Evolutionary conservation across 2,329 filamentous ascomycete species (phyloP).

Genomic region (Pyrenochaeta sp.): DNA sequence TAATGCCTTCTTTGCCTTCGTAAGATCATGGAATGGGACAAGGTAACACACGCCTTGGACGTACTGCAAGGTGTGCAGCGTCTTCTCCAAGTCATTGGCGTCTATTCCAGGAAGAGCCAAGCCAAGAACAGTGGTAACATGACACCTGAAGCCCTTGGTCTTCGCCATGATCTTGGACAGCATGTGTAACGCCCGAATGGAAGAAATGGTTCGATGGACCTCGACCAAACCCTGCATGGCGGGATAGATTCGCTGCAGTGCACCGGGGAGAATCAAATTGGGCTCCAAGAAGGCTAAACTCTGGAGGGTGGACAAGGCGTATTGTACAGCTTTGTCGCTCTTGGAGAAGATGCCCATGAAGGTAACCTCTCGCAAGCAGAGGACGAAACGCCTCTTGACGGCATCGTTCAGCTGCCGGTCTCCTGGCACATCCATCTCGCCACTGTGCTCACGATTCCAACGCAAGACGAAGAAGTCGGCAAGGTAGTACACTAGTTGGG

Average conservation of each 20-base stretch:
- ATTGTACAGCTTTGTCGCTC: constrained; percentile 88
- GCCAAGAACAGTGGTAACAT: constrained; percentile 92
- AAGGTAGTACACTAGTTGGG: constrained; percentile 90
- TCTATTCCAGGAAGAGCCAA: constrained; percentile 94
- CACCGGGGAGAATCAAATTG: constrained; percentile 87
- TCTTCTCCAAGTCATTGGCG: constrained; percentile 97
- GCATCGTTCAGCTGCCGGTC: constrained; percentile 80
- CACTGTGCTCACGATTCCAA: constrained; percentile 94
- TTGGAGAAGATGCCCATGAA: constrained; percentile 99
- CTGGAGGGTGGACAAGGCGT: constrained; percentile 89
- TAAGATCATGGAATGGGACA: constrained; percentile 87
- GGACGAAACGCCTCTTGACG: constrained; percentile 88
- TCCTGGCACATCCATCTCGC: constrained; percentile 84
- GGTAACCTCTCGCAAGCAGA: constrained; percentile 87
- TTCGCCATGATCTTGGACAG: constrained; percentile 89
- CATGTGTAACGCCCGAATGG: constrained; percentile 88
- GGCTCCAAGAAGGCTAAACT: constrained; percentile 90
- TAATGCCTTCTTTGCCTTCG: constrained; percentile 58
- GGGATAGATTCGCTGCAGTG: constrained; percentile 94
- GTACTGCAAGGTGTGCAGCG: constrained; percentile 90
- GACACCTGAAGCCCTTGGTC: constrained; percentile 95
- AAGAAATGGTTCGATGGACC: constrained; percentile 94
- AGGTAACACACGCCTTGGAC: constrained; percentile 96
- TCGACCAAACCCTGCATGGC: constrained; percentile 96
- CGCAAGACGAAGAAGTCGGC: constrained; percentile 96